Conservation (phyloP, 352 stramenopile genomes). For the Pythium apleroticum region DNA sequence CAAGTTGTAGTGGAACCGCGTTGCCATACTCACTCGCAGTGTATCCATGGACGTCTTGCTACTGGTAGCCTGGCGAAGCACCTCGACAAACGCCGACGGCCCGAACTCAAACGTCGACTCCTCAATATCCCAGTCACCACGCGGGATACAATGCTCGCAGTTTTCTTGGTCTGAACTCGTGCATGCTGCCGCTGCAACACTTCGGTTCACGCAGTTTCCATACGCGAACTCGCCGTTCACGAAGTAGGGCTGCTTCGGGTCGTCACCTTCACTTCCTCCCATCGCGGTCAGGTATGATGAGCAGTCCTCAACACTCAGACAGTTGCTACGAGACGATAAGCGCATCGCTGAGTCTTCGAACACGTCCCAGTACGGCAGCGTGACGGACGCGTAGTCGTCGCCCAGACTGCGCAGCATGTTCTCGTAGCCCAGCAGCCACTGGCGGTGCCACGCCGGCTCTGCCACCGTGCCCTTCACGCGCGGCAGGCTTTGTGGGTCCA, state of each 20-base stretch:
- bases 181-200: constrained; percentile 46
- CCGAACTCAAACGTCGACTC: constrained; percentile 67
- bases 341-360: constrained; percentile 31
- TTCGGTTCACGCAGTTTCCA: constrained; percentile 61
- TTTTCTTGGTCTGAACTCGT: constrained; percentile 30
- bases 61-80: constrained; percentile 42
- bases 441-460: constrained; percentile 33
- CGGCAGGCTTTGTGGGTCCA: constrained; percentile 24
- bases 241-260: constrained; percentile 26
- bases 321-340: constrained; percentile 19
- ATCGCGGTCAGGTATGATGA: constrained; percentile 53
- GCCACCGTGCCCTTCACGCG: constrained; percentile 23
- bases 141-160: constrained; percentile 62
- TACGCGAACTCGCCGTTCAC: constrained; percentile 33
- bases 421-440: constrained; percentile 37
- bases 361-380: constrained; percentile 39
- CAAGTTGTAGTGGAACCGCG: constrained; percentile 42
- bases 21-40: constrained; percentile 35
- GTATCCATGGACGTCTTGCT: constrained; percentile 36
- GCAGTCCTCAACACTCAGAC: constrained; percentile 31
- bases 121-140: constrained; percentile 64
- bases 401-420: constrained; percentile 42
- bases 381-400: constrained; percentile 28
- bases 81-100: constrained; percentile 57
- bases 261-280: constrained; percentile 44